Evolutionary conservation across 1,139 yeast genomes (phyloP), one percentile per base, ranked within the genome.

Genomic region (Tardiomyces blankii): DNA sequence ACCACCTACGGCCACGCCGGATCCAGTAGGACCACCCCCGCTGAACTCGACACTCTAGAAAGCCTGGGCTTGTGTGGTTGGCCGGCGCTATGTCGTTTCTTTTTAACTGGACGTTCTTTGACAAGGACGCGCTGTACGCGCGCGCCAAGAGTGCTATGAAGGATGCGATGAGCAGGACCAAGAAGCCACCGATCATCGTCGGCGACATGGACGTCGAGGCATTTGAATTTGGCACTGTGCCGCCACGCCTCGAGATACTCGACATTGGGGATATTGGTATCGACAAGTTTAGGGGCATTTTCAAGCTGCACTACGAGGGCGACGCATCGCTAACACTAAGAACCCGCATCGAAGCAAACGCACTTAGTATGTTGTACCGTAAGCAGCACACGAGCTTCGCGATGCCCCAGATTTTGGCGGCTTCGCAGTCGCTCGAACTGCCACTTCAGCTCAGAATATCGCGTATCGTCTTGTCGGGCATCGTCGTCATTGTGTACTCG

Each of bases 281-380:
- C 32, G 95, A 86, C 62, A 66, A 87, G 51, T 87, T 86, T 58
- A 70, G 95, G 48, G 95, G 95, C 1, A 86, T 86, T 30, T 87
- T 86, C 69, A 85, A 86, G 59, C 76, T 86, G 52, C 80, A 78
- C 53, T 86, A 87, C 60, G 70, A 73, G 44, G 96, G 96, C 2
- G 88, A 85, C 60, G 88, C 89, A 27, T 79, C 80, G 47, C 75
- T 86, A 47, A 83, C 93, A 0, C 70, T 86, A 47, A 84, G 82
- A 46, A 87, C 95, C 1, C 80, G 82, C 49, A 88, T 87, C 12
- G 88, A 85, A 62, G 95, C 95, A 1, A 86, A 86, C 61, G 85
- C 93, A 2, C 68, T 86, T 47, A 81, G 81, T 52, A 85, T 84
- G 40, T 9, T 40, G 8, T 80, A 82, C 59, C 69, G 75, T 46